These are phyloP conservation scores for Telfairia occidentalis DNA, from an alignment of 331 rosid genomes.

Conservation along the genomic window DNA sequence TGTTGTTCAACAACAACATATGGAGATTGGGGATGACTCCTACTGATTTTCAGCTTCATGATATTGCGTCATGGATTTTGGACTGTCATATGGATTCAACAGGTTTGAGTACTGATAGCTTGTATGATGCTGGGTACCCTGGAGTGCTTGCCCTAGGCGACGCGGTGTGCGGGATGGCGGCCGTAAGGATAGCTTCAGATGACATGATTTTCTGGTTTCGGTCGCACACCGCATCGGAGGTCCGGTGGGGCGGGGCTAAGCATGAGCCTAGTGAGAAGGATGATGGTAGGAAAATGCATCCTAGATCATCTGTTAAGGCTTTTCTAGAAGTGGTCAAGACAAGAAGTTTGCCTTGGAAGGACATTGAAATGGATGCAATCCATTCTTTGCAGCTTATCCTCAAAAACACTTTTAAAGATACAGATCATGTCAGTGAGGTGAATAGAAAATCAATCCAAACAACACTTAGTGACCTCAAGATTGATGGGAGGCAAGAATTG, in stretches of 20 bases:
- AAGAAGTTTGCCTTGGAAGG: conserved; percentile 84
- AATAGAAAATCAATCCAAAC: conserved; percentile 34
- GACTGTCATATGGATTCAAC: conserved; percentile 76
- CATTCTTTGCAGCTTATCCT: conserved; percentile 87
- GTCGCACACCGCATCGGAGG: conserved; percentile 68
- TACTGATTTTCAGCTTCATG: conserved; percentile 51
- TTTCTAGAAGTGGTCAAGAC: conserved; percentile 81
- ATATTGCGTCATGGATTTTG: conserved; percentile 54
- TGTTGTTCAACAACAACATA: conserved; percentile 51
- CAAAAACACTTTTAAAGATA: conserved; percentile 57
- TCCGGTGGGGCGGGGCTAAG: conserved; percentile 95
- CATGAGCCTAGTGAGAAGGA: conserved; percentile 69
- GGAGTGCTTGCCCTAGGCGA: conserved; percentile 53
- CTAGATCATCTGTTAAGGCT: conserved; percentile 87
- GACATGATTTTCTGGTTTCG: conserved; percentile 86
- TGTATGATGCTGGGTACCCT: conserved; percentile 75
- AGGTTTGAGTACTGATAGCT: conserved; percentile 86
- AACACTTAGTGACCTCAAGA: conserved; percentile 48
- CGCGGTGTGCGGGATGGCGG: conserved; percentile 81
- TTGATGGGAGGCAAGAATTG: conserved; percentile 79
- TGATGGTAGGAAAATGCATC: conserved; percentile 77
- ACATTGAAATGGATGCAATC: conserved; percentile 92
- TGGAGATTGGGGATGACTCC: conserved; percentile 70
- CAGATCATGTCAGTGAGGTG: conserved; percentile 14
- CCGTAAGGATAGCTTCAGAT: conserved; percentile 59